Evolutionary conservation across 352 stramenopile genomes (phyloP).

Genomic region (Peronospora belbahrii): DNA sequence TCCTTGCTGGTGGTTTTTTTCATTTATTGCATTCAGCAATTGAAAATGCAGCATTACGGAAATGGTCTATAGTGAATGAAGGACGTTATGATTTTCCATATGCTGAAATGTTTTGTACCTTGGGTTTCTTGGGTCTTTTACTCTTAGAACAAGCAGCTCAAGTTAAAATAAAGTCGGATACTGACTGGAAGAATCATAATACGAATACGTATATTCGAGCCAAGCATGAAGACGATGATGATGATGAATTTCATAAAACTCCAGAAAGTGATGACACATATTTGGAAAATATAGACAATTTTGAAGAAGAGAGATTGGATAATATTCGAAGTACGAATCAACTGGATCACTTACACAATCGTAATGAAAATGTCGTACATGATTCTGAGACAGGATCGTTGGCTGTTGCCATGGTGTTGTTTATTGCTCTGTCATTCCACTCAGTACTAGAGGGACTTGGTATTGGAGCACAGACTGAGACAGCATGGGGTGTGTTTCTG

Average conservation of each 20-base stretch:
- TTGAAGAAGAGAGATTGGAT: conserved; percentile 28
- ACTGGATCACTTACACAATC: conserved; percentile 30
- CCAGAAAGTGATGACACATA: conserved; percentile 42
- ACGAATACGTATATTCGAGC: conserved; percentile 13
- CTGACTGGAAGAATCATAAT: not conserved
- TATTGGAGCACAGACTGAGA: conserved; percentile 59
- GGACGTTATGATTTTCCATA: conserved; percentile 66
- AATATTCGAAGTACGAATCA: conserved; percentile 19
- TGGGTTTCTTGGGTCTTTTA: conserved; percentile 61
- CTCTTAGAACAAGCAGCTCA: conserved; percentile 64
- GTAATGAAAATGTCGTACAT: not conserved
- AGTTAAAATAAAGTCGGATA: conserved; percentile 23
- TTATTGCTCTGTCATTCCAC: conserved; percentile 74
- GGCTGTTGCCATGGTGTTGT: conserved; percentile 63
- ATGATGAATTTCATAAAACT: conserved; percentile 32
- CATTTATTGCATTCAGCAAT: conserved; percentile 65
- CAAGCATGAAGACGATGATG: conserved; percentile 30
- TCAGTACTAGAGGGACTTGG: conserved; percentile 71
- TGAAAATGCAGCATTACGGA: conserved; percentile 54
- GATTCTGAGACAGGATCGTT: conserved; percentile 22
- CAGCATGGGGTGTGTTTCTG: conserved; percentile 69
- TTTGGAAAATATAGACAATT: conserved; percentile 35
- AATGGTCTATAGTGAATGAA: conserved; percentile 59
- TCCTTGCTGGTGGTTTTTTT: conserved; percentile 71
- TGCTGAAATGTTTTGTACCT: conserved; percentile 69